Evolutionary conservation across 345 rosid genomes (phyloP).

Genomic region (Rubroshorea leprosula): DNA sequence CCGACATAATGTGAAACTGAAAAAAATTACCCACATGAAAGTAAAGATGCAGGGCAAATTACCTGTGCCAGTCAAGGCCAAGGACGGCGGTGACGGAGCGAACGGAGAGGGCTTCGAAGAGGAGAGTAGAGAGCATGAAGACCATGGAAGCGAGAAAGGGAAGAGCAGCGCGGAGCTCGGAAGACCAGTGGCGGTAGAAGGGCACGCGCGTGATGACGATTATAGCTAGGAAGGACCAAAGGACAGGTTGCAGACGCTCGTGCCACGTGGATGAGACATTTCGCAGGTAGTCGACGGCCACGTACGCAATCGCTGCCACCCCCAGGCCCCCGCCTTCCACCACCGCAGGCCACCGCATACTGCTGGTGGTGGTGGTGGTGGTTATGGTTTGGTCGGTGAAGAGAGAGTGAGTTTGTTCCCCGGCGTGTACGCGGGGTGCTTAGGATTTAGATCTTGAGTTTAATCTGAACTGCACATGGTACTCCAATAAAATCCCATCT

Average conservation of each 20-base stretch:
- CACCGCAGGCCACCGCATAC: constrained; percentile 37
- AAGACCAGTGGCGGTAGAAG: constrained; percentile 76
- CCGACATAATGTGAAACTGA: background rate
- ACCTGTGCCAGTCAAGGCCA: constrained; percentile 94
- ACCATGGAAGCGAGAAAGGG: constrained; percentile 74
- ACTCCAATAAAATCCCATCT: no score
- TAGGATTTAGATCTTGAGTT: background rate
- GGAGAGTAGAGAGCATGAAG: constrained; percentile 70
- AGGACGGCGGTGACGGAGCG: constrained; percentile 87
- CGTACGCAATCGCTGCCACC: constrained; percentile 69
- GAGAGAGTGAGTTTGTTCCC: background rate
- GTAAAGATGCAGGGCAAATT: constrained; percentile 6
- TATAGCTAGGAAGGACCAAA: constrained; percentile 66
- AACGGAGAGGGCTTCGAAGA: constrained; percentile 78
- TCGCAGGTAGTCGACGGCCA: constrained; percentile 78
- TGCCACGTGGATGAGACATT: constrained; percentile 78
- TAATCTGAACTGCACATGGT: no score
- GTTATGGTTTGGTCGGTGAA: background rate
- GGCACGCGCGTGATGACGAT: constrained; percentile 67
- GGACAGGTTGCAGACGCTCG: constrained; percentile 69
- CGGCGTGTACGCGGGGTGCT: no score
- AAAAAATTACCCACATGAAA: background rate
- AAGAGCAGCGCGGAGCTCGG: constrained; percentile 62
- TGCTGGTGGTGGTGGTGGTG: constrained; percentile 20
- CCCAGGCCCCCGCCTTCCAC: constrained; percentile 58